These are phyloP conservation scores for Pleurotus salmoneostramineus DNA, from an alignment of 768 basidiomycete species.

Conservation along the genomic window DNA sequence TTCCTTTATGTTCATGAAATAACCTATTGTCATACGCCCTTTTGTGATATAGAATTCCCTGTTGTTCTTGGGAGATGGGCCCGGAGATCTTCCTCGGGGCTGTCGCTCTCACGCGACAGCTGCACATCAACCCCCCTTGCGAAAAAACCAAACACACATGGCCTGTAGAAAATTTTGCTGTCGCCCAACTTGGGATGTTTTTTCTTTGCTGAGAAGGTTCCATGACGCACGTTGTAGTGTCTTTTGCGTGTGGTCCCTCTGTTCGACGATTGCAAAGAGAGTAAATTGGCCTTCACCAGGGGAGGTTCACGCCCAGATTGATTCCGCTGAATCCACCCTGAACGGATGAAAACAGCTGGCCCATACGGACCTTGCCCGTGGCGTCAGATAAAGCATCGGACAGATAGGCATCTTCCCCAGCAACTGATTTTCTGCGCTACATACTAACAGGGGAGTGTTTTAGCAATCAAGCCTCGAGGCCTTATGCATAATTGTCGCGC, in stretches of 20 bases:
- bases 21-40: neutral
- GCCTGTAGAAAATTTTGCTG: neutral
- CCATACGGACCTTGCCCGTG: conserved; percentile 7
- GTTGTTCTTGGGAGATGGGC: neutral
- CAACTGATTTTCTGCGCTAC: neutral
- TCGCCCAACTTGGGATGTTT: neutral
- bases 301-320: neutral
- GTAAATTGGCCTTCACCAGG: neutral
- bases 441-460: neutral
- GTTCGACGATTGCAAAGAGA: neutral
- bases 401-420: neutral
- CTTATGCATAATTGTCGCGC: neutral
- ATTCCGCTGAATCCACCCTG: conserved; percentile 2
- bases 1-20: neutral
- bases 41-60: neutral
- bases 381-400: conserved; percentile 7
- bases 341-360: neutral
- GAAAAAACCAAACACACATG: neutral
- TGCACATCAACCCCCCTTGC: neutral
- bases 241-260: neutral
- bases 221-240: conserved; percentile 6
- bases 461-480: neutral
- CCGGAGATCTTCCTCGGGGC: neutral
- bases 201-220: neutral
- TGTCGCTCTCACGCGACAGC: neutral